These are phyloP conservation scores for Penicillium glabrum DNA, from an alignment of 2,329 filamentous ascomycete species.

Conservation along the genomic window DNA sequence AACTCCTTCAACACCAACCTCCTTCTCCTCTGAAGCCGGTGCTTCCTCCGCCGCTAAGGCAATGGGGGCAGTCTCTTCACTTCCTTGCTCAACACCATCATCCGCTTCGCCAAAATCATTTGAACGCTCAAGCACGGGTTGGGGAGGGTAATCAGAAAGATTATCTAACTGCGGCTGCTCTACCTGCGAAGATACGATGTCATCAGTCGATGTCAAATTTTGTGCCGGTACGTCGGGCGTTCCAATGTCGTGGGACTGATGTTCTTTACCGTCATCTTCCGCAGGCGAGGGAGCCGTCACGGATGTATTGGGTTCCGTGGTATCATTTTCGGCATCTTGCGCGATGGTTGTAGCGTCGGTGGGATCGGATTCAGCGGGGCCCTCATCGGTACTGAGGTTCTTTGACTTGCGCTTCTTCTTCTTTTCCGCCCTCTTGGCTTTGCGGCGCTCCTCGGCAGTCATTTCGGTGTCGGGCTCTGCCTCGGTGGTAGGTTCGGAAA, in stretches of 20 bases:
- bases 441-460: conserved; percentile 44
- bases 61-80: conserved; percentile 2
- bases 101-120: conserved; percentile 21
- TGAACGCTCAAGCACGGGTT: conserved; percentile 29
- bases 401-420: conserved; percentile 41
- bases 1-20: not conserved
- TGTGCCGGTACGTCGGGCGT: conserved; percentile 37
- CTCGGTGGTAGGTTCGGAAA: conserved; percentile 10
- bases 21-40: conserved; percentile 5
- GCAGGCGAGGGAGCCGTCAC: conserved; percentile 33
- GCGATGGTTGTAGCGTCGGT: conserved; percentile 11
- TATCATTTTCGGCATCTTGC: conserved; percentile 15
- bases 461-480: conserved; percentile 28
- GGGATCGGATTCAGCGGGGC: not conserved
- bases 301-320: conserved; percentile 20
- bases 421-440: conserved; percentile 48
- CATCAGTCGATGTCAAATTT: conserved; percentile 46
- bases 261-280: conserved; percentile 48
- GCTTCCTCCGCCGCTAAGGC: conserved; percentile 3
- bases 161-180: conserved; percentile 36
- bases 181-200: conserved; percentile 46
- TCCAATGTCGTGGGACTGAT: conserved; percentile 44
- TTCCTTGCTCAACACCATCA: conserved; percentile 8
- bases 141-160: conserved; percentile 32
- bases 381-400: conserved; percentile 20